phyloP scores from a whole-genome alignment of 1,284 basidiomycete species.

The Cronartium ribicola region DNA sequence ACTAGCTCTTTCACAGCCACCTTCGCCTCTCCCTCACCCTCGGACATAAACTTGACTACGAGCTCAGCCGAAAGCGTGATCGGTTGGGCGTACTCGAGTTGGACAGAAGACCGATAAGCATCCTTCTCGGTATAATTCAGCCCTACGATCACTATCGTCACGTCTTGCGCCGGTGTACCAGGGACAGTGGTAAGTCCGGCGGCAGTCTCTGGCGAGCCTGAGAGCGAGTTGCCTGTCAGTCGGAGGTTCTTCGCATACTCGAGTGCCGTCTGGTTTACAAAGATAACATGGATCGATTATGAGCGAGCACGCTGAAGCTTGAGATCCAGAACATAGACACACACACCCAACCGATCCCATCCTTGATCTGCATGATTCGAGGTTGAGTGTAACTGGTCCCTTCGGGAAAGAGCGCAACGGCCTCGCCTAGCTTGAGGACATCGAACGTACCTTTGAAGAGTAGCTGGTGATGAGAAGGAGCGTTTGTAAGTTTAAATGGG shows the following conservation, averaged over 20 bases:
- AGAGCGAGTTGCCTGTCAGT: constrained; percentile 21
- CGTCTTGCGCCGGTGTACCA: constrained; percentile 7
- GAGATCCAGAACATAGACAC: not conserved
- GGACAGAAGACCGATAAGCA: constrained; percentile 22
- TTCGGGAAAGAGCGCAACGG: constrained; percentile 36
- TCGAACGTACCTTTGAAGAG: constrained; percentile 41
- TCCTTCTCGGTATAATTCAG: constrained; percentile 37
- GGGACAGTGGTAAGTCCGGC: not conserved
- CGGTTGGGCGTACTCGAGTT: constrained; percentile 26
- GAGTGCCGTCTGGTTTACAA: constrained; percentile 22
- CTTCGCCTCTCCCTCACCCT: constrained; percentile 25
- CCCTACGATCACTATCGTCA: constrained; percentile 32
- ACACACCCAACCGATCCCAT: constrained; percentile 39
- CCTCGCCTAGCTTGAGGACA: constrained; percentile 41
- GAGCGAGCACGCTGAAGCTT: not conserved
- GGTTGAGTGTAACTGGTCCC: constrained; percentile 38
- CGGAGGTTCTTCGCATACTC: constrained; percentile 39
- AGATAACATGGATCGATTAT: not conserved
- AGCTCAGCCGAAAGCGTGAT: not conserved
- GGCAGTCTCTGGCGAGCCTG: constrained; percentile 16
- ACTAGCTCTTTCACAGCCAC: constrained; percentile 23
- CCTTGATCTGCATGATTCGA: constrained; percentile 32
- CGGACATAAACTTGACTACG: constrained; percentile 25
- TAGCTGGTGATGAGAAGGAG: not conserved
- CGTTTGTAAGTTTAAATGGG: not conserved